Evolutionary conservation across 2,329 filamentous ascomycete species (phyloP).

Genomic region (Hirsutella thompsonii): DNA sequence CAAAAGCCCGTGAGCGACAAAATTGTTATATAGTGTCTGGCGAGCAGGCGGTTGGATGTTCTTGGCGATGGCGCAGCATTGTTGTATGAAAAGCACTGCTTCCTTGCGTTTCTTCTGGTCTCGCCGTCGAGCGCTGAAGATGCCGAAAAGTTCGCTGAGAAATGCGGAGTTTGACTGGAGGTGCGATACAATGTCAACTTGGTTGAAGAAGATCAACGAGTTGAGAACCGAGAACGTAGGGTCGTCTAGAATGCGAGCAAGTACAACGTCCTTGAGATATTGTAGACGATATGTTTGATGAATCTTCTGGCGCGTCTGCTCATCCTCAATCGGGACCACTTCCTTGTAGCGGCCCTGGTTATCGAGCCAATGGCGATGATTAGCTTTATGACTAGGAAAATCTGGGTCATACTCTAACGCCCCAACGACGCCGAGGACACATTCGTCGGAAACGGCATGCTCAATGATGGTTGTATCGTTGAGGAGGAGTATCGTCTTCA

Average conservation of each 20-base stretch:
- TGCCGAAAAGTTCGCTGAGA: conserved; percentile 73
- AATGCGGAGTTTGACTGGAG: conserved; percentile 73
- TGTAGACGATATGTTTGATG: conserved; percentile 92
- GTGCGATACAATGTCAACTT: conserved; percentile 94
- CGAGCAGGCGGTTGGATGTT: conserved; percentile 77
- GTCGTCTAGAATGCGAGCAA: conserved; percentile 91
- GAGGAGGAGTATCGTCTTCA: conserved; percentile 89
- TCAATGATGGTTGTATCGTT: conserved; percentile 96
- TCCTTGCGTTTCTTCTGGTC: conserved; percentile 74
- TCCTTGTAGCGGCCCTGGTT: conserved; percentile 90
- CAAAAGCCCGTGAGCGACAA: conserved; percentile 76
- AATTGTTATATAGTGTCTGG: conserved; percentile 76
- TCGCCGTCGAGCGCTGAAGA: conserved; percentile 57
- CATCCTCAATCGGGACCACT: conserved; percentile 83
- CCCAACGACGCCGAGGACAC: conserved; percentile 84
- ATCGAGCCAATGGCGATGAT: conserved; percentile 85
- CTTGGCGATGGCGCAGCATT: conserved; percentile 89
- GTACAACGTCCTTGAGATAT: conserved; percentile 96
- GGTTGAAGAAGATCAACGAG: conserved; percentile 96
- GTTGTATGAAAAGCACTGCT: conserved; percentile 90
- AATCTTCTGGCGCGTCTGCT: conserved; percentile 74
- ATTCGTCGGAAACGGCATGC: conserved; percentile 78
- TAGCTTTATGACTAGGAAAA: conserved; percentile 94
- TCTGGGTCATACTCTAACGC: conserved; percentile 97
- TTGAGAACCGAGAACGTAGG: conserved; percentile 96